Conservation (phyloP, 768 basidiomycete genomes). For the Amanita rubescens region DNA sequence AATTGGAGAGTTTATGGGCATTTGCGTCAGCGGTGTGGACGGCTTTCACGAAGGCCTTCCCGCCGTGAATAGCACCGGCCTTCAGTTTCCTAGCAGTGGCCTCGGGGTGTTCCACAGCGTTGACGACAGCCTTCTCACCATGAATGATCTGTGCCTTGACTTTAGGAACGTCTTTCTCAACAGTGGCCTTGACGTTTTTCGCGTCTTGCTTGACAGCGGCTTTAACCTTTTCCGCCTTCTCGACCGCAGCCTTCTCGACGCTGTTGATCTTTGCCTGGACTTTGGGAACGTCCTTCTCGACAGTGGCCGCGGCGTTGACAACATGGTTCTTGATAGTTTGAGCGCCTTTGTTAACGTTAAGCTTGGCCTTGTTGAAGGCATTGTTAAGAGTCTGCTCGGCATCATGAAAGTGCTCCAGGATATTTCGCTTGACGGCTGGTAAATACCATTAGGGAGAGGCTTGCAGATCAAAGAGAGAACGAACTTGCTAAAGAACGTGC, state of each 20-base stretch:
- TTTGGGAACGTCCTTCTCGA: neutral
- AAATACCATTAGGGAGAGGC: neutral
- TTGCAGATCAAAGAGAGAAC: neutral
- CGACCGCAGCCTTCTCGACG: too few relatives aligned
- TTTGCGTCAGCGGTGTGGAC: too few relatives aligned
- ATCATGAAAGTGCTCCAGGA: neutral
- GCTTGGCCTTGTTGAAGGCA: neutral
- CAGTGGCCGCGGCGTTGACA: too few relatives aligned
- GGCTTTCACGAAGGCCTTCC: too few relatives aligned
- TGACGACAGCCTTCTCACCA: neutral
- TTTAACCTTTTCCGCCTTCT: too few relatives aligned
- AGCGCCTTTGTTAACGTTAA: neutral
- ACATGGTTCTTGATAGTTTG: neutral
- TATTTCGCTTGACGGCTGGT: neutral
- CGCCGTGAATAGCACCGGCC: too few relatives aligned
- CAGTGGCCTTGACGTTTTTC: too few relatives aligned
- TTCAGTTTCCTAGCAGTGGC: constrained; percentile 11
- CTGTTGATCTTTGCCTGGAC: too few relatives aligned
- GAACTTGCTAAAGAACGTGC: constrained; percentile 17
- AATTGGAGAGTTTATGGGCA: constrained; percentile 22
- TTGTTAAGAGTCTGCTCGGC: too few relatives aligned
- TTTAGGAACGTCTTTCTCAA: too few relatives aligned
- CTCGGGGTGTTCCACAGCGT: neutral
- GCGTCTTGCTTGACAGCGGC: too few relatives aligned
- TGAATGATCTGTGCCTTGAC: neutral